Evolutionary conservation across 768 basidiomycete genomes (phyloP).

Genomic region (Hypholoma fasciculare): DNA sequence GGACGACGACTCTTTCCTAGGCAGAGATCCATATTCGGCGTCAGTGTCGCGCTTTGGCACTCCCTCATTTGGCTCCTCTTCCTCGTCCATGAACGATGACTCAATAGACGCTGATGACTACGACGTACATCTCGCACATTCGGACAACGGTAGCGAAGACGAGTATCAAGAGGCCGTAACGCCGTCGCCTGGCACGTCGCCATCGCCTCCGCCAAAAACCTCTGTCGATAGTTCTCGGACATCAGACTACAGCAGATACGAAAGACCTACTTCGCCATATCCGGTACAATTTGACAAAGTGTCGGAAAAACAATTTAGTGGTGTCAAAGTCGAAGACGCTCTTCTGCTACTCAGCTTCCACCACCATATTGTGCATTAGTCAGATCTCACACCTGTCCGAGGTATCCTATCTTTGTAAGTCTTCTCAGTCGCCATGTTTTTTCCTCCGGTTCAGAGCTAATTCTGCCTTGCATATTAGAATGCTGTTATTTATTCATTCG

Average conservation of each 20-base stretch:
- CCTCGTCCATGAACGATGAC: slow-evolving; percentile 45
- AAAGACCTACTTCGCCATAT: slow-evolving; percentile 20
- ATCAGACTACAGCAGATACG: slow-evolving; percentile 15
- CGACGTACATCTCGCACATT: slow-evolving; percentile 40
- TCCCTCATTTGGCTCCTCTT: slow-evolving; percentile 51
- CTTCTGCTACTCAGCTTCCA: slow-evolving; percentile 74
- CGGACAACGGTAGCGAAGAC: slow-evolving; percentile 67
- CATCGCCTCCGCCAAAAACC: slow-evolving; percentile 24
- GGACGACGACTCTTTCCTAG: slow-evolving; percentile 46
- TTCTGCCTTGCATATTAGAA: slow-evolving; percentile 9
- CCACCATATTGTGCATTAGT: slow-evolving; percentile 59
- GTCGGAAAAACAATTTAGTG: slow-evolving; percentile 40
- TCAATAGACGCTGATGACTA: slow-evolving; percentile 55
- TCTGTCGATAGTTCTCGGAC: slow-evolving; percentile 7
- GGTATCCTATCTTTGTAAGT: slow-evolving; percentile 15
- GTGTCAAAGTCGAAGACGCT: slow-evolving; percentile 74
- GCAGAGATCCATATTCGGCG: slow-evolving; percentile 34
- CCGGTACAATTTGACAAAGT: slow-evolving; percentile 50
- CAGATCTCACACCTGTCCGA: slow-evolving; percentile 10
- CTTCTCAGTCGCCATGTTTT: not conserved
- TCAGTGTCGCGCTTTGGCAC: slow-evolving; percentile 54
- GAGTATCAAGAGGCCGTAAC: slow-evolving; percentile 76
- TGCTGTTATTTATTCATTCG: slow-evolving; percentile 18
- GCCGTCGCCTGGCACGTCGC: slow-evolving; percentile 57
- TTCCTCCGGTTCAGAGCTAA: not conserved